These are phyloP conservation scores for Mucor piriformis DNA, from an alignment of 371 early-diverging fungal species.

Conservation along the genomic window DNA sequence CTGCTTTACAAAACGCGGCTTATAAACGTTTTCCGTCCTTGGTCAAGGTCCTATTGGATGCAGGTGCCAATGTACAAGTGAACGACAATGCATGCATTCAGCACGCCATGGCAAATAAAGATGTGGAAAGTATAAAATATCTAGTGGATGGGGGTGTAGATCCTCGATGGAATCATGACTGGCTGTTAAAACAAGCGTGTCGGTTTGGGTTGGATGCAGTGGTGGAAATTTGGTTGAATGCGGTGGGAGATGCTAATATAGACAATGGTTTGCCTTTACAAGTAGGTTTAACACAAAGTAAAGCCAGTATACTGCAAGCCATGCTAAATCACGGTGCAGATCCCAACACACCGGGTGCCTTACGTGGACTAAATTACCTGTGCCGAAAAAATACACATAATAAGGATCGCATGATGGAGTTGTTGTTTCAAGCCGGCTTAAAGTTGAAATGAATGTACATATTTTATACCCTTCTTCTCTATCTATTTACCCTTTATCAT, in stretches of 20 bases:
- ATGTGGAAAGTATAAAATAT: constrained; percentile 9
- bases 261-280: constrained; percentile 24
- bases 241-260: constrained; percentile 7
- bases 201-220: constrained; percentile 10
- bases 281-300: constrained; percentile 23
- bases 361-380: constrained; percentile 13
- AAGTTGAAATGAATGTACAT: no score
- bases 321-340: constrained; percentile 31
- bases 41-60: constrained; percentile 24
- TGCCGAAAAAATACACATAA: no score
- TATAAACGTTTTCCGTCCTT: constrained; percentile 28
- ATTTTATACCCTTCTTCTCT: no score
- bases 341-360: constrained; percentile 27
- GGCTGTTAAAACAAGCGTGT: constrained; percentile 30
- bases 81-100: constrained; percentile 31
- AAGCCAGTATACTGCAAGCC: not conserved
- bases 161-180: constrained; percentile 27
- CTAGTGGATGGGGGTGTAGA: constrained; percentile 29
- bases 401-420: no score
- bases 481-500: no score
- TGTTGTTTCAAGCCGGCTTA: no score
- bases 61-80: constrained; percentile 34
- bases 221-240: constrained; percentile 1
- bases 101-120: constrained; percentile 22
- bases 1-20: constrained; percentile 42